Percentiles rank a stretch among this genome's conserved stretches.
These are phyloP conservation scores for Zasmidium angulare DNA, from an alignment of 2,329 filamentous ascomycete genomes.

Conservation along the genomic window DNA sequence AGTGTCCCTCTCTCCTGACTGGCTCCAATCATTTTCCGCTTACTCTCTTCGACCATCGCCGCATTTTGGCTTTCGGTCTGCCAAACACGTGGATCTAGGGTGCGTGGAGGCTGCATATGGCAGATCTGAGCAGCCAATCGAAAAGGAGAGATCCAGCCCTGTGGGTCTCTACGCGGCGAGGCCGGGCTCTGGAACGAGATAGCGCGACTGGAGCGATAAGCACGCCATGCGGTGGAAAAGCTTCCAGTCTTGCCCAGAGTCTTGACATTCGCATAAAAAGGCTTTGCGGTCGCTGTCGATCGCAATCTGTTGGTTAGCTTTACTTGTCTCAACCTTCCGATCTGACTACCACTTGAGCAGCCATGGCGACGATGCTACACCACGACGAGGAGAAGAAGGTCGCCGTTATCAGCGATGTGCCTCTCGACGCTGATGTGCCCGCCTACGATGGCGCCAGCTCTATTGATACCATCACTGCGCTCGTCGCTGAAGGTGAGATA, in stretches of 20 bases:
- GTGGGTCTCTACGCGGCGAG: too few relatives aligned
- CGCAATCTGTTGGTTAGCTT: background rate
- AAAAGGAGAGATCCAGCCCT: too few relatives aligned
- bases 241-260: background rate
- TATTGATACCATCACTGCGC: slow-evolving; percentile 25
- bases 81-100: background rate
- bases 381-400: slow-evolving; percentile 12
- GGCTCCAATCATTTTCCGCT: background rate
- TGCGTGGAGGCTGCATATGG: background rate
- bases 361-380: slow-evolving; percentile 7
- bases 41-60: background rate
- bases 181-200: background rate
- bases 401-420: slow-evolving; percentile 1
- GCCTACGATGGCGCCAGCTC: slow-evolving; percentile 21
- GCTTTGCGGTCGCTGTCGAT: background rate
- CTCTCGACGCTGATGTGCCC: slow-evolving; percentile 3
- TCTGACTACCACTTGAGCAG: background rate
- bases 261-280: background rate
- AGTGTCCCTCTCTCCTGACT: background rate
- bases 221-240: background rate
- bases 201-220: background rate
- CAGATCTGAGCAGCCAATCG: background rate
- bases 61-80: background rate
- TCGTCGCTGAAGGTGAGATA: slow-evolving; percentile 22
- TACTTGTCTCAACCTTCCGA: background rate